Evolutionary conservation across 306 rosid genomes (phyloP), one percentile per base, ranked within the genome.

Genomic region (Senna siamea): DNA sequence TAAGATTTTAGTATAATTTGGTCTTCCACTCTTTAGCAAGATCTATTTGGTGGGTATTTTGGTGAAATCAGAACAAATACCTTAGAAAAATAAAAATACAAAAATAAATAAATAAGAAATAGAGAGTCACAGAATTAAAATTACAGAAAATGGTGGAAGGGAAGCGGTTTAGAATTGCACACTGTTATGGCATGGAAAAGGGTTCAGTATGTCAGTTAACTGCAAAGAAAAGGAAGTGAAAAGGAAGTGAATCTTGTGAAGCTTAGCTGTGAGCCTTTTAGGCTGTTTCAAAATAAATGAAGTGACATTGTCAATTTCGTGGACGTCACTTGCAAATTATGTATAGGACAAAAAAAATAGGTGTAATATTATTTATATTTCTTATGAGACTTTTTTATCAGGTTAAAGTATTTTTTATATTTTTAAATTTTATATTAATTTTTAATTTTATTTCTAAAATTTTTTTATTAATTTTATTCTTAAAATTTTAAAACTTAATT

Each of bases 171-270:
- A 30, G 34, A 59, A 60, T 38, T 46, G 66, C 4, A 5, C 79
- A 63, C 77, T 72, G 48, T 66, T 18, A 55, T 50, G 55, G 77
- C 56, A 58, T 73, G 80, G 77, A 72, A 71, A 79, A 66, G 61
- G 60, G 72, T 54, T 76, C 2, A 47, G 14, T 30, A 26, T 79
- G 77, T 76, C 74, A 54, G 56, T n/a, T 8, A 65, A 79, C 55
- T 63, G 65, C 10, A 20, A 18, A 35, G 58, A 0, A 0, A 55
- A 1, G 37, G 48, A 58, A 69, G 11, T 56, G 58, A 0, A 0
- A 55, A 1, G 37, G 48, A 58, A 69, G 11, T 56, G 40, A 35
- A 65, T 59, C 79, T 66, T 76, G 82, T 83, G 79, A 48, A 22
- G 20, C 46, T 78, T 73, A 37, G 70, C 57, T 64, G 79, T 7